Base-by-base conservation (phyloP, 495 filamentous ascomycete species). In the Aspergillus carlsbadensis region DNA sequence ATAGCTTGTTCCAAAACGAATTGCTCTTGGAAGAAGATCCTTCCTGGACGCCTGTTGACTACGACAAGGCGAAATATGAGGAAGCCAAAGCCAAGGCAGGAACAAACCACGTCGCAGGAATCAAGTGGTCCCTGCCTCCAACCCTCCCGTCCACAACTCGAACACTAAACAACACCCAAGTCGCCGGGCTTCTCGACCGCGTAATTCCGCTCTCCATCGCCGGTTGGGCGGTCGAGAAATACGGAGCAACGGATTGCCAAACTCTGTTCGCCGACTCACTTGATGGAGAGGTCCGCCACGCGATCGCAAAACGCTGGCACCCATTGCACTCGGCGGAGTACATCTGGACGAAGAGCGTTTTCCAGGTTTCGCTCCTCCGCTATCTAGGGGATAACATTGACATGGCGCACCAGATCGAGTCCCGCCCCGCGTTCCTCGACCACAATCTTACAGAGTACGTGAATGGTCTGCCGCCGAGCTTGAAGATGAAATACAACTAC, bases 321-420 rank as follows among this genome's bases (percentile, higher is more conserved):
- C 73, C 78, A 2, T 59, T 82, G n/a, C 73, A 82, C 59, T 56
- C 77, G 1, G 59, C 79, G 0, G 50, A 70, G 45, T 82, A 81
- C 54, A 49, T 78, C 8, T 81, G 68, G 66, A 62, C 33, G 14
- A 78, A 72, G 44, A 61, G 52, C 7, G 41, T 64, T 17, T 60
- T 84, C 2, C 53, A 72, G 24, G 80, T 78, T 61, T 61, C 70
- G 17, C 56, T 81, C 13, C 71, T 82, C 2, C 69, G 73, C 0
- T 74, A 63, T 48, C 61, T 78, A 0, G 78, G 78, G 21, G 79
- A 84, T 57, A 74, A 78, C 22, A 71, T 69, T 26, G 79, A 82
- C 45, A 82, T 82, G 78, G 75, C 70, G 10, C 70, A 82, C 54
- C 66, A 63, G 22, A 59, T 81, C 44, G 79, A 83, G 58, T 69